A percentile compares a stretch with the other conserved stretches of the same genome.
Conservation (phyloP, 1,139 yeast species). For the Hyphopichia khmerensis region DNA sequence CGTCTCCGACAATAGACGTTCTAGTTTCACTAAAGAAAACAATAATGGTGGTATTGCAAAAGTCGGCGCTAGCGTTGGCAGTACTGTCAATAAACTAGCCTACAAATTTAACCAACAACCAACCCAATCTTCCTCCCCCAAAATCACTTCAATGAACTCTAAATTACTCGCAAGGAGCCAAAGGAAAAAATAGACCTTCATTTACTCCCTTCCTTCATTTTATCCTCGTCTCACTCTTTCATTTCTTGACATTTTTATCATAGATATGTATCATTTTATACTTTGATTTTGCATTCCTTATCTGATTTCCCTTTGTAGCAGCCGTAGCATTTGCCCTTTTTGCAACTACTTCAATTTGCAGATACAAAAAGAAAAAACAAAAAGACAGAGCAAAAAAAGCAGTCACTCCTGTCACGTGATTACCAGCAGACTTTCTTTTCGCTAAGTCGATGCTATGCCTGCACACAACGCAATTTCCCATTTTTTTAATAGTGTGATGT, state of each 20-base stretch:
- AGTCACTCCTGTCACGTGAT: background rate
- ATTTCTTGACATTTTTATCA: background rate
- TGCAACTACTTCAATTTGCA: no score
- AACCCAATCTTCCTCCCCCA: conserved; percentile 8
- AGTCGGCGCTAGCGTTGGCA: conserved; percentile 3
- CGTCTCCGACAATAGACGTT: conserved; percentile 28
- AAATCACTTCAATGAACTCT: conserved; percentile 41
- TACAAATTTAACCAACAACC: conserved; percentile 1
- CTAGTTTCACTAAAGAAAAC: conserved; percentile 37
- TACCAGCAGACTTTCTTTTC: no score
- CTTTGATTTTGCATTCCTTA: background rate
- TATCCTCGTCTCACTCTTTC: no score
- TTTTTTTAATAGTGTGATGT: background rate
- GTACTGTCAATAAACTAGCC: background rate
- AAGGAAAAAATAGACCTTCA: conserved; percentile 27
- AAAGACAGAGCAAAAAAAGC: no score
- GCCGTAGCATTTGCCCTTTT: no score
- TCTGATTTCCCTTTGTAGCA: background rate
- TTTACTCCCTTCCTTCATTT: no score
- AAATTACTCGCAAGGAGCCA: conserved; percentile 45
- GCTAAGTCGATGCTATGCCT: background rate
- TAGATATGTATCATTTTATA: no score
- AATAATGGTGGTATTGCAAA: conserved; percentile 11
- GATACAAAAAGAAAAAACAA: no score
- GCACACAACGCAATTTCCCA: no score